Evolutionary conservation across 2,329 filamentous ascomycete genomes (phyloP).

Genomic region (Sclerotinia nivalis): DNA sequence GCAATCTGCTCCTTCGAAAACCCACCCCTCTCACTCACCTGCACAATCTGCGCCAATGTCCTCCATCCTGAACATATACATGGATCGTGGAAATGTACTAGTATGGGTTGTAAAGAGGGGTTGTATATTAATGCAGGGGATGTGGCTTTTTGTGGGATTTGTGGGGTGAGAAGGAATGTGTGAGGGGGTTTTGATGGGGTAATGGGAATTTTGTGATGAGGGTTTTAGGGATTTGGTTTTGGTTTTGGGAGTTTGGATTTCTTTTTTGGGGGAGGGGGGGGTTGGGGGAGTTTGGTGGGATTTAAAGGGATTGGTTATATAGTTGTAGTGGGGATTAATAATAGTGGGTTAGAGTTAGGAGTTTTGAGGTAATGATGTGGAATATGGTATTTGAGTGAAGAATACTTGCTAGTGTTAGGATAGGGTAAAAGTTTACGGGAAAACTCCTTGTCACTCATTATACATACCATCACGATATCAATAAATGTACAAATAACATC

Average conservation of each 20-base stretch:
- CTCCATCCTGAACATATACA: slow-evolving; percentile 55
- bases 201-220: no score
- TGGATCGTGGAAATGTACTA: slow-evolving; percentile 64
- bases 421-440: no score
- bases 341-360: no score
- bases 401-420: no score
- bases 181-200: background rate
- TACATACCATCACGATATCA: no score
- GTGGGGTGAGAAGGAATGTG: slow-evolving; percentile 47
- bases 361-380: no score
- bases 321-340: no score
- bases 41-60: slow-evolving; percentile 70
- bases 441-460: no score
- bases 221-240: background rate
- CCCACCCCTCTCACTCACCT: slow-evolving; percentile 55
- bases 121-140: slow-evolving; percentile 69
- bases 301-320: no score
- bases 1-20: slow-evolving; percentile 70
- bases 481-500: no score
- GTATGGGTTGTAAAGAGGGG: slow-evolving; percentile 54
- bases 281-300: no score
- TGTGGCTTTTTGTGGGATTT: slow-evolving; percentile 69
- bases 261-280: background rate
- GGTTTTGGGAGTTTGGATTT: background rate
- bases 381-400: no score